Percentiles rank a stretch among this genome's conserved stretches.
Conservation (phyloP, 371 early-diverging fungal genomes). For the Actinomortierella wolfii region DNA sequence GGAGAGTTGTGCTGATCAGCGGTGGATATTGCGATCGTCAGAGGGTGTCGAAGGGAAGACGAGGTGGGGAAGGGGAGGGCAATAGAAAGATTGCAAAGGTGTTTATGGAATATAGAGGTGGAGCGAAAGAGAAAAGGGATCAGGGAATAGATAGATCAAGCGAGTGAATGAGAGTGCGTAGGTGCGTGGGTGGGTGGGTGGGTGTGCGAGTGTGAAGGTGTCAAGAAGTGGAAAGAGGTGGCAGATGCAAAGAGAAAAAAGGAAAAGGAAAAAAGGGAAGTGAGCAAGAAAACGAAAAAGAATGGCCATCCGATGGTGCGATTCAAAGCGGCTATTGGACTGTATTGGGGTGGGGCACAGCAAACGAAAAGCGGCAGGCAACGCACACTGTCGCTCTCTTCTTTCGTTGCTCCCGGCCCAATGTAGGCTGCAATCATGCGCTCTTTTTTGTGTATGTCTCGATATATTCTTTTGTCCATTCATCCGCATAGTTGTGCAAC, state of each 20-base stretch:
- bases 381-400: no score
- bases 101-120: not conserved
- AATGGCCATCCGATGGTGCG: no score
- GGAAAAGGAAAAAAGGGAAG: not conserved
- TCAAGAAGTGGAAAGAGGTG: not conserved
- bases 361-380: no score
- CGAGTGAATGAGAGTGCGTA: not conserved
- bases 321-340: no score
- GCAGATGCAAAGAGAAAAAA: slow-evolving; percentile 1
- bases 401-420: no score
- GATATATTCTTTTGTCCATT: no score
- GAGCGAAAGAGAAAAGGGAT: no score
- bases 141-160: not conserved
- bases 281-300: not conserved
- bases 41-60: not conserved
- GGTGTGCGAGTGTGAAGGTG: not conserved
- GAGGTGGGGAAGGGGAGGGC: not conserved
- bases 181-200: not conserved
- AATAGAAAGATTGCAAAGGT: not conserved
- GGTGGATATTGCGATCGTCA: not conserved
- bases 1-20: not conserved
- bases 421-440: no score
- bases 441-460: no score
- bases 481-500: no score
- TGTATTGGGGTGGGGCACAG: no score